phyloP scores from a whole-genome alignment of 2,329 filamentous ascomycete genomes.

The Pseudocercospora vitis region DNA sequence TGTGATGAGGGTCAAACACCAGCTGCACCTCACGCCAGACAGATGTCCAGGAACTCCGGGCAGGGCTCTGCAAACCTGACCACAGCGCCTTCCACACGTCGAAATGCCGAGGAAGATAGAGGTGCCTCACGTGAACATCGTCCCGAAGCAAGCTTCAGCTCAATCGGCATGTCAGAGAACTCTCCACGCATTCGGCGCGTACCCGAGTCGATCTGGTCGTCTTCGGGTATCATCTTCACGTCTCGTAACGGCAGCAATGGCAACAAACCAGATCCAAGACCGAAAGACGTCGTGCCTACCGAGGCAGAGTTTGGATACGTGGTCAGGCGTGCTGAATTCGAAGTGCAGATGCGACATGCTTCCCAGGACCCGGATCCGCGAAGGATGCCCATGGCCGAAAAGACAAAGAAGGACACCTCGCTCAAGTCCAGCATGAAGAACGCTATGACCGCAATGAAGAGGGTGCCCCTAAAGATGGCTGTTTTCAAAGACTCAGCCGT shows the following conservation, averaged over 20 bases:
- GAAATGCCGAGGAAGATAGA: too few relatives aligned
- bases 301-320: not conserved
- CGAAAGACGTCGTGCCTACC: not conserved
- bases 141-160: too few relatives aligned
- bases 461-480: not conserved
- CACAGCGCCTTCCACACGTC: too few relatives aligned
- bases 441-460: not conserved
- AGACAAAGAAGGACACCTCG: not conserved
- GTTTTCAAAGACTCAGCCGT: not conserved
- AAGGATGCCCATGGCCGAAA: not conserved
- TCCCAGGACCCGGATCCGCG: not conserved
- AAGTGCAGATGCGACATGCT: not conserved
- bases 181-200: not conserved
- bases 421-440: not conserved
- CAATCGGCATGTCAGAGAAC: not conserved
- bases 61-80: too few relatives aligned
- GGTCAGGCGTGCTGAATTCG: not conserved
- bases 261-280: not conserved
- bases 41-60: too few relatives aligned
- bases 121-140: too few relatives aligned
- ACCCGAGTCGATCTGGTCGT: not conserved
- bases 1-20: not conserved
- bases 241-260: not conserved
- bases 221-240: slow-evolving; percentile 4
- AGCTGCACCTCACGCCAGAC: too few relatives aligned